phyloP scores from a whole-genome alignment of 805 yeast species.

The Saccharomycodes ludwigii region DNA sequence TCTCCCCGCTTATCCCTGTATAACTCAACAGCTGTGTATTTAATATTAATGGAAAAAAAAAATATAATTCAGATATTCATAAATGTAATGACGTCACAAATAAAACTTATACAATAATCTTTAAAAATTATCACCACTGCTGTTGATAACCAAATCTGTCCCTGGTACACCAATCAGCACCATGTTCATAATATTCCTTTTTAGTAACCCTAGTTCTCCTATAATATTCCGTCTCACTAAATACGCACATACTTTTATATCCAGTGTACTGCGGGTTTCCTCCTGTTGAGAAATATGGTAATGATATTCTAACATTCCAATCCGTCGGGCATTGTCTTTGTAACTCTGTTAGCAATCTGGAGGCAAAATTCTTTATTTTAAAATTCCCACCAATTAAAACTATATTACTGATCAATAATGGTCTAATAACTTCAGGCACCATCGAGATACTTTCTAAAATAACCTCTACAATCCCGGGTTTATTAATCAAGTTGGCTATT shows the following conservation, averaged over 20 bases:
- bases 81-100: too few species aligned
- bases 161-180: slow-evolving; percentile 35
- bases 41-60: too few species aligned
- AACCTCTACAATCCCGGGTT: slow-evolving; percentile 66
- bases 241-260: slow-evolving; percentile 44
- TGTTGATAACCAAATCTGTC: slow-evolving; percentile 31
- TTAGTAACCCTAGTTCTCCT: slow-evolving; percentile 50
- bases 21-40: too few species aligned
- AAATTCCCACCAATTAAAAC: slow-evolving; percentile 76
- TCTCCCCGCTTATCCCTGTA: too few species aligned
- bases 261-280: slow-evolving; percentile 32
- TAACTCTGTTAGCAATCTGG: slow-evolving; percentile 48
- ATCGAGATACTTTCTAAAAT: slow-evolving; percentile 56
- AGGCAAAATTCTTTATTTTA: slow-evolving; percentile 52
- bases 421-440: slow-evolving; percentile 62
- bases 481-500: slow-evolving; percentile 55
- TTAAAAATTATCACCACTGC: slow-evolving; percentile 14
- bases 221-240: slow-evolving; percentile 29
- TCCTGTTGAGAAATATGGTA: slow-evolving; percentile 23
- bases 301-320: slow-evolving; percentile 44
- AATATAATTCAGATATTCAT: too few species aligned
- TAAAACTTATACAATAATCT: too few species aligned
- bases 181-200: slow-evolving; percentile 79
- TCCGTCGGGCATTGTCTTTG: slow-evolving; percentile 59
- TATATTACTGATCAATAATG: slow-evolving; percentile 69